These are phyloP conservation scores for Hura crepitans DNA, from an alignment of 441 rosid genomes.

Conservation along the genomic window DNA sequence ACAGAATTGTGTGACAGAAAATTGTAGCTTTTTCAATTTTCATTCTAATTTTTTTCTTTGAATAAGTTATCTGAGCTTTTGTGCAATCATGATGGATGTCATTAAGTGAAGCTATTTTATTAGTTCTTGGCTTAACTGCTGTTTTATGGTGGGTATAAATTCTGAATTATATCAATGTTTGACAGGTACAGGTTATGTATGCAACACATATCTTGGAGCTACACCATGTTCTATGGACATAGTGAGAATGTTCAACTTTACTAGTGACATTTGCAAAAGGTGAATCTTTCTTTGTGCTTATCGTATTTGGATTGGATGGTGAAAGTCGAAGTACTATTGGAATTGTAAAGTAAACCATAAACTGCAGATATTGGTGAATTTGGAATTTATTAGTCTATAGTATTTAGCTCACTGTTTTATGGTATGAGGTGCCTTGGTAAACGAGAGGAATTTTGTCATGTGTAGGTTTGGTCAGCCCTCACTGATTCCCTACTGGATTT, in stretches of 20 bases:
- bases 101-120: background rate
- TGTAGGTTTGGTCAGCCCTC: background rate
- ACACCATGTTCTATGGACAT: constrained; percentile 61
- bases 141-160: constrained; percentile 6
- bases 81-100: background rate
- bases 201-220: constrained; percentile 54
- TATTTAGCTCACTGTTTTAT: background rate
- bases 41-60: background rate
- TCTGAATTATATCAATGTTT: constrained; percentile 18
- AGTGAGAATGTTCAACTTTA: constrained; percentile 82
- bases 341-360: background rate
- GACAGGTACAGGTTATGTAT: constrained; percentile 71
- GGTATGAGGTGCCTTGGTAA: background rate
- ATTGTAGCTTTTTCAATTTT: background rate
- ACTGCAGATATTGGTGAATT: background rate
- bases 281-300: constrained; percentile 27
- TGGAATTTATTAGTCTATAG: background rate
- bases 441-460: too few species aligned
- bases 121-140: constrained; percentile 6
- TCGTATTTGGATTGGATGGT: constrained; percentile 2
- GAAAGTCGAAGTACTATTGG: background rate
- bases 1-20: background rate
- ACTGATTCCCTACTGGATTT: background rate
- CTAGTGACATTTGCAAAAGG: constrained; percentile 64
- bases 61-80: background rate